phyloP scores from a whole-genome alignment of 2,329 filamentous ascomycete species.

The Stylonectria norvegica region DNA sequence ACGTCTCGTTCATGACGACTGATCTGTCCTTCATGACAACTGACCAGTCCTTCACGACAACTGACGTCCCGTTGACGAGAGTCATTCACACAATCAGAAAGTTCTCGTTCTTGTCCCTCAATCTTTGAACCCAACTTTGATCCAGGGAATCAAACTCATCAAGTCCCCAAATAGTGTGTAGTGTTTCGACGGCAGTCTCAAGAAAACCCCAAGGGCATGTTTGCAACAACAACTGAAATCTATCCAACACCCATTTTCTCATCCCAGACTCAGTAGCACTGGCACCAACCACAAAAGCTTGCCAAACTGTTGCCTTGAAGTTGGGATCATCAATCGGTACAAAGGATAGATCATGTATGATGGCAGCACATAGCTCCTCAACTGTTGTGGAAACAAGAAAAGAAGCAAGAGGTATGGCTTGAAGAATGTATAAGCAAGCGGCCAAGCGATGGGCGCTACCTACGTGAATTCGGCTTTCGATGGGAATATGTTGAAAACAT shows the following conservation, averaged over 20 bases:
- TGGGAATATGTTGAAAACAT: constrained; percentile 29
- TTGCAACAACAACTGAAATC: constrained; percentile 37
- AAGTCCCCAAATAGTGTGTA: constrained; percentile 42
- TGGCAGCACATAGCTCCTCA: constrained; percentile 39
- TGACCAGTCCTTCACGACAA: background rate
- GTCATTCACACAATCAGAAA: constrained; percentile 40
- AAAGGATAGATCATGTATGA: constrained; percentile 46
- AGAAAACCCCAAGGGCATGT: constrained; percentile 48
- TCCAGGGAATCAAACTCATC: constrained; percentile 24
- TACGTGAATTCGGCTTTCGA: constrained; percentile 36
- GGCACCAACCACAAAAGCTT: constrained; percentile 53
- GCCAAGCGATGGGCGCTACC: constrained; percentile 42
- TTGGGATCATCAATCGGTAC: constrained; percentile 48
- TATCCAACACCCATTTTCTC: constrained; percentile 47
- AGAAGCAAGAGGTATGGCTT: constrained; percentile 32
- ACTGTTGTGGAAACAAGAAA: constrained; percentile 20
- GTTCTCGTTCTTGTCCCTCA: constrained; percentile 40
- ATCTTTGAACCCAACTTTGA: constrained; percentile 40
- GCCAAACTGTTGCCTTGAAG: constrained; percentile 56
- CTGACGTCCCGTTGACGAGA: background rate
- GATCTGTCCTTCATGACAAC: no score
- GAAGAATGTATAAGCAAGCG: constrained; percentile 44
- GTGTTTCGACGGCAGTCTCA: constrained; percentile 42
- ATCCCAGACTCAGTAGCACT: constrained; percentile 41
- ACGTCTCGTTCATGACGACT: no score